These are phyloP conservation scores for Vinca major DNA, from an alignment of 305 asterid species.

Conservation along the genomic window DNA sequence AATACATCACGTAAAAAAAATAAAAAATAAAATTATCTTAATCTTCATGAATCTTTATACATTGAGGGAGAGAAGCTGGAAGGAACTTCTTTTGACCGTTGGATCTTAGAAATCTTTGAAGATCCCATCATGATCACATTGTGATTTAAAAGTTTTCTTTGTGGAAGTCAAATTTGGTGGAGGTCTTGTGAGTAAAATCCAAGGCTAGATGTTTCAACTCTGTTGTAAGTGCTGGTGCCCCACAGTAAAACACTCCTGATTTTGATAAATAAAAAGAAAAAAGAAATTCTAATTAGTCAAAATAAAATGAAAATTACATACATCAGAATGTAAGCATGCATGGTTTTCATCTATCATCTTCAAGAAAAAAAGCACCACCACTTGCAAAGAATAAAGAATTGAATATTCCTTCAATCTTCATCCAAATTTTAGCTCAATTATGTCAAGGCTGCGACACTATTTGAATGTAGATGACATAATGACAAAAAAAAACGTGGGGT, in stretches of 20 bases:
- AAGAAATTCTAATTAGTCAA: neutral
- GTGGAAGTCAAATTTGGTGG: slow-evolving; percentile 89
- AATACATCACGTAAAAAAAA: neutral
- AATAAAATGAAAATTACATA: neutral
- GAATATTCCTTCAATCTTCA: neutral
- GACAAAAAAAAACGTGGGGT: slow-evolving; percentile 1
- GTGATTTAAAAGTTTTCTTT: slow-evolving; percentile 58
- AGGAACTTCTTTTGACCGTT: neutral
- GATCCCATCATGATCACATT: neutral
- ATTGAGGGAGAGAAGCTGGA: neutral
- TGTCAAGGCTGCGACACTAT: neutral
- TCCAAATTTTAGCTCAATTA: neutral
- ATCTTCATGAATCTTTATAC: neutral
- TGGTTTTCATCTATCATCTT: neutral
- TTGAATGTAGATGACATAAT: neutral
- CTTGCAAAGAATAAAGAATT: neutral
- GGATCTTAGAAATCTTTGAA: neutral
- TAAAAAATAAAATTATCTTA: neutral
- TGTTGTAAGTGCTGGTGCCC: slow-evolving; percentile 71
- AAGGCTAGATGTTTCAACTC: slow-evolving; percentile 61
- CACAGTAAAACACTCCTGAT: slow-evolving; percentile 94
- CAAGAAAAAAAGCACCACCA: slow-evolving; percentile 10
- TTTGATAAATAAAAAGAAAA: neutral
- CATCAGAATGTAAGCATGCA: neutral
- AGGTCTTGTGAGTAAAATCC: slow-evolving; percentile 71